These are phyloP conservation scores for Terana coerulea DNA, from an alignment of 768 basidiomycete species.

Conservation along the genomic window DNA sequence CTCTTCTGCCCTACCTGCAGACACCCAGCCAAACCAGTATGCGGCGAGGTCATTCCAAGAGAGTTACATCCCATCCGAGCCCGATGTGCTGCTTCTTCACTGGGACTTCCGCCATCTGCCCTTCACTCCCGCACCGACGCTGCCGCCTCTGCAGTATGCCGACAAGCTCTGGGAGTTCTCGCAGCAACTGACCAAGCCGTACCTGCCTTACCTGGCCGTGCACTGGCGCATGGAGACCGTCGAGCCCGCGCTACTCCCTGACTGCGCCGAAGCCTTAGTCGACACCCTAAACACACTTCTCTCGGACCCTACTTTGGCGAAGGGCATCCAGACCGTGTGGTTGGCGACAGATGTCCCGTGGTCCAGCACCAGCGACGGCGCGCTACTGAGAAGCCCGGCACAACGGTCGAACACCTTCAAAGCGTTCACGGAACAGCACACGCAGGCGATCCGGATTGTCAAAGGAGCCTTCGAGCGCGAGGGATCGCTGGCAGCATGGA, in stretches of 20 bases:
- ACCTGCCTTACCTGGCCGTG: slow-evolving; percentile 42
- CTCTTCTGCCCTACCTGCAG: too few relatives aligned
- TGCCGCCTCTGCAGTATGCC: slow-evolving; percentile 40
- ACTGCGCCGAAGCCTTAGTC: slow-evolving; percentile 50
- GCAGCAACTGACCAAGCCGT: slow-evolving; percentile 28
- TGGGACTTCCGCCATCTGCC: slow-evolving; percentile 47
- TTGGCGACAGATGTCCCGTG: slow-evolving; percentile 54
- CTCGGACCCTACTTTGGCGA: slow-evolving; percentile 21
- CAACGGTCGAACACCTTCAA: slow-evolving; percentile 46
- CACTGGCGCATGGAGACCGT: slow-evolving; percentile 60
- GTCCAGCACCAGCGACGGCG: neutral
- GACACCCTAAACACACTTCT: slow-evolving; percentile 31
- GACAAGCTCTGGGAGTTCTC: slow-evolving; percentile 39
- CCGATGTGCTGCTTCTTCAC: slow-evolving; percentile 47
- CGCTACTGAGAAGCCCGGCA: slow-evolving; percentile 15
- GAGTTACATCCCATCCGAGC: too few relatives aligned
- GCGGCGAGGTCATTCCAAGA: too few relatives aligned
- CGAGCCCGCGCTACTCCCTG: slow-evolving; percentile 34
- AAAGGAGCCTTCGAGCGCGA: slow-evolving; percentile 38
- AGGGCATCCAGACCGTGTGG: slow-evolving; percentile 41
- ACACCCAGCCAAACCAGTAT: too few relatives aligned
- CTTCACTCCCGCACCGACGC: slow-evolving; percentile 23
- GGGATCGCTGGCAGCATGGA: slow-evolving; percentile 38
- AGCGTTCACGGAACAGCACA: slow-evolving; percentile 37
- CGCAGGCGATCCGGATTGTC: slow-evolving; percentile 42